These are phyloP conservation scores for Syzygium aromaticum DNA, from an alignment of 345 rosid genomes.

Conservation along the genomic window DNA sequence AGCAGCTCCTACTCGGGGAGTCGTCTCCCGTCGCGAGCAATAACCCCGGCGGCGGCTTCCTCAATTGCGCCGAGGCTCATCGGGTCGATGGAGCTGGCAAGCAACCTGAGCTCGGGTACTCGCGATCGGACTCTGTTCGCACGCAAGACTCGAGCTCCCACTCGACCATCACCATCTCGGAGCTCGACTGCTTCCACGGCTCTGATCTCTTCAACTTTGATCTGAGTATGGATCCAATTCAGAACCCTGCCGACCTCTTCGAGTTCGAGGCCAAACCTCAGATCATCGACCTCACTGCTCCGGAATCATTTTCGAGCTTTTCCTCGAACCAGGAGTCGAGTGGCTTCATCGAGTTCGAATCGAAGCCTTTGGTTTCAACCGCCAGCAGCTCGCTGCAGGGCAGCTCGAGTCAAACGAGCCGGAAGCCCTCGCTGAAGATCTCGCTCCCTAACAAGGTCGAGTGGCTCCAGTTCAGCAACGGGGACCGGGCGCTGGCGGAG, in stretches of 20 bases:
- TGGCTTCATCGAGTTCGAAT: constrained; percentile 18
- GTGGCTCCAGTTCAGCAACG: constrained; percentile 38
- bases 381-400: constrained; percentile 7
- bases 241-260: not conserved
- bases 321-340: constrained; percentile 1
- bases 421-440: constrained; percentile 36
- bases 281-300: not conserved
- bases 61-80: not conserved
- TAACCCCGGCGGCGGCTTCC: not conserved
- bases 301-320: constrained; percentile 2
- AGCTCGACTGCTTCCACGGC: constrained; percentile 1
- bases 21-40: constrained; percentile 15
- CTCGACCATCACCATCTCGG: constrained; percentile 11
- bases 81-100: not conserved
- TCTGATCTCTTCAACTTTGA: constrained; percentile 11
- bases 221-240: not conserved
- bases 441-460: constrained; percentile 44
- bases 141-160: not conserved
- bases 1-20: constrained; percentile 51
- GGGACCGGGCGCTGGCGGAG: constrained; percentile 7
- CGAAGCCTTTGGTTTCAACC: constrained; percentile 31
- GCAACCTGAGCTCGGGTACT: not conserved
- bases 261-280: constrained; percentile 2
- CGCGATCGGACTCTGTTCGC: not conserved
- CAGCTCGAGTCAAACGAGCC: not conserved